phyloP scores from a whole-genome alignment of 495 filamentous ascomycete genomes.

The Cudoniella acicularis region DNA sequence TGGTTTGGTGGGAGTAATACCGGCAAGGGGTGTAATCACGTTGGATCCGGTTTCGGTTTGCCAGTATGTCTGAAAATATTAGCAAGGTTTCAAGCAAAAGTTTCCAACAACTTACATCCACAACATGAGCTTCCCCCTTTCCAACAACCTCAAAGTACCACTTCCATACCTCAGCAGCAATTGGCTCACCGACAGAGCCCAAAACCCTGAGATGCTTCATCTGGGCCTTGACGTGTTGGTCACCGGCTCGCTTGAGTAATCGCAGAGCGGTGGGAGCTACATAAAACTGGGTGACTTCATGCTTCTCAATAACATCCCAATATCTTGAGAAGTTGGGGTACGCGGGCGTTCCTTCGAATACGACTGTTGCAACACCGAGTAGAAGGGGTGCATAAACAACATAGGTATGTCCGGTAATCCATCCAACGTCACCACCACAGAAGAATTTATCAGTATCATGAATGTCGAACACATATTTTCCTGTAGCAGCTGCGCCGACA shows the following conservation, averaged over 20 bases:
- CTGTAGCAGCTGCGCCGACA: constrained; percentile 85
- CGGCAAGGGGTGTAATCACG: constrained; percentile 75
- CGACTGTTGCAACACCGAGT: constrained; percentile 88
- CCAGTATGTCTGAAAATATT: constrained; percentile 82
- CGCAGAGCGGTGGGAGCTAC: constrained; percentile 94
- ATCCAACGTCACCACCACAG: constrained; percentile 97
- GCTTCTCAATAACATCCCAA: constrained; percentile 96
- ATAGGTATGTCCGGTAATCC: constrained; percentile 99
- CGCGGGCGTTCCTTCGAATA: constrained; percentile 98
- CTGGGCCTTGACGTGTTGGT: constrained; percentile 81
- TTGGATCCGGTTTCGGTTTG: constrained; percentile 99
- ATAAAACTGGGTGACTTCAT: constrained; percentile 96
- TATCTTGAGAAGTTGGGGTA: constrained; percentile 98
- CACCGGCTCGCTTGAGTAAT: constrained; percentile 88
- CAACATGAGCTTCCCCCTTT: constrained; percentile 87
- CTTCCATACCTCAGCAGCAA: constrained; percentile 98
- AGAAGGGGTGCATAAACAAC: constrained; percentile 95
- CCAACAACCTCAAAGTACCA: constrained; percentile 98
- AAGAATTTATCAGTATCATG: constrained; percentile 91
- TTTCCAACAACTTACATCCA: constrained; percentile 71
- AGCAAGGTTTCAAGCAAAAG: background rate
- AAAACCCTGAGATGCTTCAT: constrained; percentile 89
- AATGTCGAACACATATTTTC: constrained; percentile 98
- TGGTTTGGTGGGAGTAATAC: constrained; percentile 75
- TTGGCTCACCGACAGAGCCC: constrained; percentile 97